phyloP scores from a whole-genome alignment of 129 eudicot genomes.

The Escallonia herrerae region DNA sequence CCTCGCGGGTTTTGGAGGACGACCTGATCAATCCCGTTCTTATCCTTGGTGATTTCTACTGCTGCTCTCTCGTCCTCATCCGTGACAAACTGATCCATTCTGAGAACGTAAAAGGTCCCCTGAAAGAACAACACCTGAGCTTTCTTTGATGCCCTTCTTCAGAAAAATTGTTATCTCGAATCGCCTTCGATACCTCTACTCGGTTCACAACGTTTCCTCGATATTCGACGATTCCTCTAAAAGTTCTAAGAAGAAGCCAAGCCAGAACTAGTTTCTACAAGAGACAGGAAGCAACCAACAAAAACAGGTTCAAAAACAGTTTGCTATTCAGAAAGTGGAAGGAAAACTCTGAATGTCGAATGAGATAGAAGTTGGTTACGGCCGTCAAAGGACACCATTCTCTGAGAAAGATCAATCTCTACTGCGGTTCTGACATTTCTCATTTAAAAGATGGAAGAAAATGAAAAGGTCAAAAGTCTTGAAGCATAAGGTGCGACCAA shows the following conservation, averaged over 20 bases:
- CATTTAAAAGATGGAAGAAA: too few species aligned
- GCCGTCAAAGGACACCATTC: neutral
- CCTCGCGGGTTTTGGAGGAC: constrained; percentile 61
- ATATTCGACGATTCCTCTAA: neutral
- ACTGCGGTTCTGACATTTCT: too few species aligned
- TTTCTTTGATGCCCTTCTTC: neutral
- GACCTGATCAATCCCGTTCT: constrained; percentile 58
- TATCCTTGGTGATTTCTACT: constrained; percentile 46
- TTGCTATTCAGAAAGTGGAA: neutral
- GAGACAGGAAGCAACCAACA: neutral
- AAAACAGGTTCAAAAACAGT: neutral
- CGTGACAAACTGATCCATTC: constrained; percentile 45
- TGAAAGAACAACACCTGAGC: too few species aligned
- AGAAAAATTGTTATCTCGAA: too few species aligned
- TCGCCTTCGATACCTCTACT: neutral
- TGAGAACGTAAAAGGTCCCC: constrained; percentile 4
- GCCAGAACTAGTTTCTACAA: neutral
- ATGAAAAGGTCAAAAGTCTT: neutral
- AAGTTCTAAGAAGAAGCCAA: neutral
- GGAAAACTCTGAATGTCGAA: too few species aligned
- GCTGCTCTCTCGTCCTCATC: constrained; percentile 29
- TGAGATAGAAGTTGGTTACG: neutral
- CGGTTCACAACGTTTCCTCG: neutral
- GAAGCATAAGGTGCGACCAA: constrained; percentile 1
- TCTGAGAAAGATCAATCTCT: neutral